Percentiles rank a stretch among this genome's conserved stretches.
Conservation (phyloP, 257 asterid species). For the Perilla frutescens region DNA sequence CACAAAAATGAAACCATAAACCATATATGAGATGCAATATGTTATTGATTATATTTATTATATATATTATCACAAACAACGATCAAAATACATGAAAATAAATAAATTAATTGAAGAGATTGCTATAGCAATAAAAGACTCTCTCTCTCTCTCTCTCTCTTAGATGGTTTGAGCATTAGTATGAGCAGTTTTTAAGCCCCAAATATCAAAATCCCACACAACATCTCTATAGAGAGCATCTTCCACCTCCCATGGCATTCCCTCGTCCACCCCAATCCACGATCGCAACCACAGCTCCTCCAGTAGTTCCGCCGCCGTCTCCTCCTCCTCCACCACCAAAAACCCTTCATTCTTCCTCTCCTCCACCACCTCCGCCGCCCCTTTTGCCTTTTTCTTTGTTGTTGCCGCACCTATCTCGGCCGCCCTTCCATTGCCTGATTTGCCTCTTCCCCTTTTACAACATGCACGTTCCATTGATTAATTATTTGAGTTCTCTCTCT, state of each 20-base stretch:
- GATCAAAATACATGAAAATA: too few relatives aligned
- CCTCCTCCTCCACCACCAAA: conserved; percentile 8
- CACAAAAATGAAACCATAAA: too few relatives aligned
- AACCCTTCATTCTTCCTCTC: neutral
- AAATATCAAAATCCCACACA: conserved; percentile 61
- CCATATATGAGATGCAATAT: too few relatives aligned
- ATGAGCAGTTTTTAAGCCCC: conserved; percentile 50
- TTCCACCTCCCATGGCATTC: conserved; percentile 64
- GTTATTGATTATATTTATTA: too few relatives aligned
- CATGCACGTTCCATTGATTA: neutral
- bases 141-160: neutral
- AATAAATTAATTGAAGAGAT: too few relatives aligned
- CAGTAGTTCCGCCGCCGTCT: neutral
- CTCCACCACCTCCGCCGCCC: conserved; percentile 4
- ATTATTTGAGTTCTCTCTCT: neutral
- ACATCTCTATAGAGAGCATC: conserved; percentile 48
- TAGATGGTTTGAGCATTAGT: conserved; percentile 26
- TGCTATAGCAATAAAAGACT: too few relatives aligned
- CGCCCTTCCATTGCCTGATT: conserved; percentile 30
- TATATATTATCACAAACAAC: too few relatives aligned
- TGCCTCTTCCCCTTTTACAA: conserved; percentile 45
- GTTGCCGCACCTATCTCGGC: conserved; percentile 9
- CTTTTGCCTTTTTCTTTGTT: conserved; percentile 22
- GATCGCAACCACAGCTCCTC: conserved; percentile 36
- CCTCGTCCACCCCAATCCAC: conserved; percentile 54